phyloP scores from a whole-genome alignment of 306 rosid genomes.

The Leucaena leucocephala region DNA sequence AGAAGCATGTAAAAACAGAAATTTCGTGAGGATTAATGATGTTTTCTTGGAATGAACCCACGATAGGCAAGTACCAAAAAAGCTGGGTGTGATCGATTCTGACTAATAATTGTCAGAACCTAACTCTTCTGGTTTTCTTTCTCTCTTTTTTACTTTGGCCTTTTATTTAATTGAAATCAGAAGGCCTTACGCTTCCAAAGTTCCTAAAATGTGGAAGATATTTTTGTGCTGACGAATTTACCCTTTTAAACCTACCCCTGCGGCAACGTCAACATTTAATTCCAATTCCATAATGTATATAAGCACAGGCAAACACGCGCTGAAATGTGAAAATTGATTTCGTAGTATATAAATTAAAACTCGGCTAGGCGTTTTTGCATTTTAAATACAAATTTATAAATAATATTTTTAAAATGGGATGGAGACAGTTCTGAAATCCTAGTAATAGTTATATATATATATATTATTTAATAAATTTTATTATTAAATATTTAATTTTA shows the following conservation, averaged over 20 bases:
- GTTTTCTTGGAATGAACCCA: slow-evolving; percentile 39
- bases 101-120: slow-evolving; percentile 39
- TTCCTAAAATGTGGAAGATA: background rate
- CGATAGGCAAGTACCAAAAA: slow-evolving; percentile 40
- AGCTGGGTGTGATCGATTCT: slow-evolving; percentile 45
- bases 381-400: background rate
- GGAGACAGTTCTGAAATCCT: background rate
- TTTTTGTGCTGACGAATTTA: background rate
- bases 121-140: slow-evolving; percentile 24
- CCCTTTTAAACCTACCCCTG: background rate
- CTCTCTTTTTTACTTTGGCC: too few relatives aligned
- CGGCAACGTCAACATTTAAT: background rate
- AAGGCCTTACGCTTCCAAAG: background rate
- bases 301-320: too few relatives aligned
- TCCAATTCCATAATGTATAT: too few relatives aligned
- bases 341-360: too few relatives aligned
- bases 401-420: background rate
- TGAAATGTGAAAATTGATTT: too few relatives aligned
- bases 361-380: background rate
- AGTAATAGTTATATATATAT: too few relatives aligned
- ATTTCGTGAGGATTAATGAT: slow-evolving; percentile 35
- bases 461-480: too few relatives aligned
- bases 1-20: slow-evolving; percentile 7
- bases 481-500: too few relatives aligned
- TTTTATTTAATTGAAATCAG: too few relatives aligned